A percentile compares a stretch with the other conserved stretches of the same genome.
These are phyloP conservation scores for Globisporangium recalcitrans DNA, from an alignment of 352 stramenopile genomes.

Conservation along the genomic window DNA sequence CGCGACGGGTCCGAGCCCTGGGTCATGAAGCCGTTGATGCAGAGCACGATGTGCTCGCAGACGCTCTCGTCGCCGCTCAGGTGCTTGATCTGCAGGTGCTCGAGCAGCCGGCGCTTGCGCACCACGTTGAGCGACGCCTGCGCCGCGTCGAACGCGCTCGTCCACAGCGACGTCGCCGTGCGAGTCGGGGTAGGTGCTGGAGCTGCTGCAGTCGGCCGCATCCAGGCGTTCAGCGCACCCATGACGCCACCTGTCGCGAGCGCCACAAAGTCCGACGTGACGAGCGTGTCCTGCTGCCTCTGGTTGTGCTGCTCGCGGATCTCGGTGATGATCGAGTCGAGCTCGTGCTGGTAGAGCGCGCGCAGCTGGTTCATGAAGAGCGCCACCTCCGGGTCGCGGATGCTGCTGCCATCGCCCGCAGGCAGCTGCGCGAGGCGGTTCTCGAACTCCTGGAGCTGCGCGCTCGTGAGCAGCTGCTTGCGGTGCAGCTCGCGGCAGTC, in stretches of 20 bases:
- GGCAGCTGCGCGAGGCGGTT: constrained; percentile 4
- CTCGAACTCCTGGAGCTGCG: constrained; percentile 32
- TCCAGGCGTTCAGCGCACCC: constrained; percentile 66
- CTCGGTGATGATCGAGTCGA: constrained; percentile 35
- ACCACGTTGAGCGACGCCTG: constrained; percentile 69
- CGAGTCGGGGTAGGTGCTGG: neutral
- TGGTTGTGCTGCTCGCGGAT: constrained; percentile 51
- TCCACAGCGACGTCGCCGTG: constrained; percentile 41
- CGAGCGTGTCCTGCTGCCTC: constrained; percentile 38
- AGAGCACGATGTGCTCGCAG: constrained; percentile 62
- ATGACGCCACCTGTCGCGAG: constrained; percentile 55
- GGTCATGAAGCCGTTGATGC: constrained; percentile 87
- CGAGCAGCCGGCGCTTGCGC: constrained; percentile 55
- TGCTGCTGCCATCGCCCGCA: neutral
- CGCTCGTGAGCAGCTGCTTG: constrained; percentile 24
- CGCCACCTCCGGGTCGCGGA: constrained; percentile 1
- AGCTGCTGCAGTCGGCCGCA: constrained; percentile 25
- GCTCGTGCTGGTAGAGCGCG: constrained; percentile 34
- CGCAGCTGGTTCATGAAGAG: constrained; percentile 30
- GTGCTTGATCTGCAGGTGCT: constrained; percentile 61
- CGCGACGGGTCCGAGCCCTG: constrained; percentile 53
- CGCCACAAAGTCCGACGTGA: constrained; percentile 53
- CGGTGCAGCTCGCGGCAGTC: constrained; percentile 35
- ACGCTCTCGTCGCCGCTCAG: constrained; percentile 55
- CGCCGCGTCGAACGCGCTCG: constrained; percentile 65